Evolutionary conservation across 441 rosid species (phyloP).

Genomic region (Euphorbia schlechtendalii): DNA sequence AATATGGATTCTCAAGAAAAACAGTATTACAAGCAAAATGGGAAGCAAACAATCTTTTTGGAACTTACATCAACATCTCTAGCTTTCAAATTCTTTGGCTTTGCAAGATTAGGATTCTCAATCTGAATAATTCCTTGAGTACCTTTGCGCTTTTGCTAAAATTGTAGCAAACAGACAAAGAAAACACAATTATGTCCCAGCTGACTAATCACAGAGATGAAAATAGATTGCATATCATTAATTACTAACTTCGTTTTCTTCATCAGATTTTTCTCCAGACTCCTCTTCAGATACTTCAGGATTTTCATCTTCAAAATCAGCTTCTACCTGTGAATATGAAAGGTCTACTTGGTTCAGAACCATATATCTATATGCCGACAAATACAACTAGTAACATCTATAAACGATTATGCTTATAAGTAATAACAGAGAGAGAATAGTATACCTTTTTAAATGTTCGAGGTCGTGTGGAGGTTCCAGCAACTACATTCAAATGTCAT

Average conservation of each 20-base stretch:
- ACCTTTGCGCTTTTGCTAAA: conserved; percentile 70
- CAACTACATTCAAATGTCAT: conserved; percentile 47
- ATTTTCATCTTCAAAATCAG: conserved; percentile 42
- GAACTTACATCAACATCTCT: conserved; percentile 74
- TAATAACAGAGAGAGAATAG: conserved; percentile 15
- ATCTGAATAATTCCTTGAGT: conserved; percentile 70
- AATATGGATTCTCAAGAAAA: conserved; percentile 4
- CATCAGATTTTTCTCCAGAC: conserved; percentile 66
- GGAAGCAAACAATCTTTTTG: not conserved
- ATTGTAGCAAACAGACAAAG: conserved; percentile 7
- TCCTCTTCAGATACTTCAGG: conserved; percentile 47
- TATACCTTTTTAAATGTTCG: conserved; percentile 66
- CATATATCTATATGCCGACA: too few relatives aligned
- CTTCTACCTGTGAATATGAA: conserved; percentile 49
- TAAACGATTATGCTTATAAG: not conserved
- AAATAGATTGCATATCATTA: too few relatives aligned
- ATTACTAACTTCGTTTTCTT: conserved; percentile 59
- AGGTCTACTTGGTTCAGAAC: too few relatives aligned
- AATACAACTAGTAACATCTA: too few relatives aligned
- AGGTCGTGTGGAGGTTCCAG: conserved; percentile 88
- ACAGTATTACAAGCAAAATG: not conserved
- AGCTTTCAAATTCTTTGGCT: conserved; percentile 71
- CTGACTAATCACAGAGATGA: not conserved
- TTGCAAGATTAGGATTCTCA: conserved; percentile 78
- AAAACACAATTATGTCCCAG: not conserved